Conservation (phyloP, 352 stramenopile genomes). For the Pythium vanterpoolii region DNA sequence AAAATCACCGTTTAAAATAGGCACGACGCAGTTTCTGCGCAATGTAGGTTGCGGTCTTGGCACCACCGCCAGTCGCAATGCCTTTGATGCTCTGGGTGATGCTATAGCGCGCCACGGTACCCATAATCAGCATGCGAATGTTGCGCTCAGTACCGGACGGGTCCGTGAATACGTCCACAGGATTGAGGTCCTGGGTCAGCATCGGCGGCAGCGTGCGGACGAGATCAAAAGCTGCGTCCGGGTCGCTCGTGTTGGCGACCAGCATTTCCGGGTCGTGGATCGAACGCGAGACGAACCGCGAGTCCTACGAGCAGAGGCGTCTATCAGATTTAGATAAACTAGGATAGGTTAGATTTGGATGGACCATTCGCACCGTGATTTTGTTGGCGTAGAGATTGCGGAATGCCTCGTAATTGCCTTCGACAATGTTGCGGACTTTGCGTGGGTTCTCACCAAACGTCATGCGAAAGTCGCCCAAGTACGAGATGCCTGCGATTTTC, state of each 20-base stretch:
- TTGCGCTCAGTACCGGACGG: conserved; percentile 53
- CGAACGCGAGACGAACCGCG: conserved; percentile 56
- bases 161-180: conserved; percentile 30
- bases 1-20: conserved; percentile 58
- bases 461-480: conserved; percentile 89
- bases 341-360: too few species aligned
- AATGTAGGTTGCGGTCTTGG: conserved; percentile 82
- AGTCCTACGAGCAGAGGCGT: conserved; percentile 36
- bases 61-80: conserved; percentile 75
- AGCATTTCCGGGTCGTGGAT: conserved; percentile 39
- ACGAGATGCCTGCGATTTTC: conserved; percentile 89
- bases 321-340: neutral
- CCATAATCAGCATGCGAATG: conserved; percentile 52
- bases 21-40: conserved; percentile 85
- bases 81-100: conserved; percentile 88
- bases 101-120: conserved; percentile 83
- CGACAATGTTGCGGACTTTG: conserved; percentile 90
- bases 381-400: conserved; percentile 68
- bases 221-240: conserved; percentile 36
- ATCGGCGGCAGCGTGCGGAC: conserved; percentile 53
- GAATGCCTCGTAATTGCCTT: conserved; percentile 78
- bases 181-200: conserved; percentile 34
- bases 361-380: conserved; percentile 56
- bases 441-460: conserved; percentile 88
- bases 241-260: conserved; percentile 43